Conservation (phyloP, 495 filamentous ascomycete genomes). For the Neurospora sp. region DNA sequence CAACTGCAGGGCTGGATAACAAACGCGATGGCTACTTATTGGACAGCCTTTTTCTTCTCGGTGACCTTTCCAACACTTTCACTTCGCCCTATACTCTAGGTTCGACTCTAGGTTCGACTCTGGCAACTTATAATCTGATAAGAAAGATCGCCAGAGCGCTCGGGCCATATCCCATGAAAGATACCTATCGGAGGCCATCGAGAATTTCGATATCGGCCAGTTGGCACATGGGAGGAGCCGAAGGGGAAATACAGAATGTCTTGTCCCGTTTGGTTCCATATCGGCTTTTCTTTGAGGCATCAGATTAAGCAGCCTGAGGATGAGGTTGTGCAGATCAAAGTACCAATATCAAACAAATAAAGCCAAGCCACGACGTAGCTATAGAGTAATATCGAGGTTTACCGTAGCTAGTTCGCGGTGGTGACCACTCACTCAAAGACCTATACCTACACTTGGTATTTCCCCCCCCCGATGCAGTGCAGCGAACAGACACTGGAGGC, state of each 20-base stretch:
- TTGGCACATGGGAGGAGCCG: background rate
- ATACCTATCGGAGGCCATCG: background rate
- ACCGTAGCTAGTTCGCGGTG: background rate
- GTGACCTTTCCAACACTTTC: background rate
- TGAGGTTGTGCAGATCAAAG: background rate
- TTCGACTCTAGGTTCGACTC: background rate
- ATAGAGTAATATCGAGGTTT: background rate
- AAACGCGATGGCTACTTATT: background rate
- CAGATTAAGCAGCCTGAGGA: background rate
- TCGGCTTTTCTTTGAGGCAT: background rate
- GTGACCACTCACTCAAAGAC: background rate
- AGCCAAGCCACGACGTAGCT: background rate
- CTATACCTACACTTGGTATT: background rate
- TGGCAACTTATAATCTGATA: background rate
- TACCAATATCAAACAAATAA: background rate
- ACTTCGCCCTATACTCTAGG: background rate
- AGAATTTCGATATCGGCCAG: background rate
- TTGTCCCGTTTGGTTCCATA: background rate
- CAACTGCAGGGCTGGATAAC: background rate
- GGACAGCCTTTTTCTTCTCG: background rate
- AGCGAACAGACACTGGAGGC: background rate
- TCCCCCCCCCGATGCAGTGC: background rate
- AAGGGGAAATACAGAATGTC: background rate
- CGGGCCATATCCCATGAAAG: background rate
- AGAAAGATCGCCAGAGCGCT: background rate